These are phyloP conservation scores for Schizonepeta tenuifolia DNA, from an alignment of 257 asterid species.

Conservation along the genomic window DNA sequence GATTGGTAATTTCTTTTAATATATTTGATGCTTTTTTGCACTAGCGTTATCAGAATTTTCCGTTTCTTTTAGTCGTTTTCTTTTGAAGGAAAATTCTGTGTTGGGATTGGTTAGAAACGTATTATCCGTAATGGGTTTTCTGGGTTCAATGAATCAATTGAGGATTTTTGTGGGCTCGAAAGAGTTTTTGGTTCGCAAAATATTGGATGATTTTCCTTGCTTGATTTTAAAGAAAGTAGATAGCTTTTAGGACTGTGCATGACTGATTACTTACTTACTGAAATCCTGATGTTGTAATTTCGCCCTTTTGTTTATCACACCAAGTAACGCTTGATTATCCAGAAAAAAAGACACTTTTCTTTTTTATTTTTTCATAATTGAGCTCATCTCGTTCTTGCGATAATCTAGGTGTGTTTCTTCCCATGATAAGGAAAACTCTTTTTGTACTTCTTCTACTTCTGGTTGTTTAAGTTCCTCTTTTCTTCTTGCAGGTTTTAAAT, in stretches of 20 bases:
- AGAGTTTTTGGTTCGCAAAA: conserved; percentile 20
- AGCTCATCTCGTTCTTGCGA: not conserved
- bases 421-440: not conserved
- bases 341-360: not conserved
- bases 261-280: conserved; percentile 32
- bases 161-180: conserved; percentile 15
- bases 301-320: conserved; percentile 19
- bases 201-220: conserved; percentile 32
- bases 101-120: conserved; percentile 16
- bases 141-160: conserved; percentile 19
- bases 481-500: conserved; percentile 37
- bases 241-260: conserved; percentile 29
- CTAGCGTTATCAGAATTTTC: not conserved
- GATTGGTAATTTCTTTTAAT: conserved; percentile 32
- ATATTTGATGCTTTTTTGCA: conserved; percentile 4
- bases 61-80: not conserved
- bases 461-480: conserved; percentile 8
- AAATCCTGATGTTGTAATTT: conserved; percentile 14
- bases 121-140: conserved; percentile 36
- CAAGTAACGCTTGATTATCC: conserved; percentile 16
- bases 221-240: conserved; percentile 39
- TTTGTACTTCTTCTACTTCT: not conserved
- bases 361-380: not conserved
- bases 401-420: not conserved
- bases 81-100: not conserved